These are phyloP conservation scores for Coemansia sp. DNA, from an alignment of 192 early-diverging fungal species.

Conservation along the genomic window DNA sequence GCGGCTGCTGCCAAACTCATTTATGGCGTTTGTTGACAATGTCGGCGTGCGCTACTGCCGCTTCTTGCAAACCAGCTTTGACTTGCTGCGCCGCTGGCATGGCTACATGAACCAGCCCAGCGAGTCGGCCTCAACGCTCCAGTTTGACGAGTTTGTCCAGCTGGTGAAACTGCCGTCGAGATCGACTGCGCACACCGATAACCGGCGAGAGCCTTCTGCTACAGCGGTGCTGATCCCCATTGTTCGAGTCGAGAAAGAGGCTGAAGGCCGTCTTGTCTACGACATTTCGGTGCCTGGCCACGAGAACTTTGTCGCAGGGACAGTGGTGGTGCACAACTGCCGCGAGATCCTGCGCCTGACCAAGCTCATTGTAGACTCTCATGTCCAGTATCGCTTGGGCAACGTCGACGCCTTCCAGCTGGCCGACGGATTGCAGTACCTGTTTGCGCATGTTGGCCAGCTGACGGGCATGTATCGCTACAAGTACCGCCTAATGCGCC, in stretches of 20 bases:
- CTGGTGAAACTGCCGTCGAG: slow-evolving; percentile 8
- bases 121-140: neutral
- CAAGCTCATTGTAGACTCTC: slow-evolving; percentile 95
- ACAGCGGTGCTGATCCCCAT: slow-evolving; percentile 31
- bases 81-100: slow-evolving; percentile 35
- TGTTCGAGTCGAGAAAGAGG: slow-evolving; percentile 6
- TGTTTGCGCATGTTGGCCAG: slow-evolving; percentile 98
- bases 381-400: slow-evolving; percentile 96
- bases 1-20: slow-evolving; percentile 1
- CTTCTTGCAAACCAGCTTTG: slow-evolving; percentile 8
- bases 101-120: slow-evolving; percentile 5
- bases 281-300: slow-evolving; percentile 50
- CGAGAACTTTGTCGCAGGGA: slow-evolving; percentile 54
- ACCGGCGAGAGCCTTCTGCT: neutral
- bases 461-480: slow-evolving; percentile 99
- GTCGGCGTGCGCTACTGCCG: slow-evolving; percentile 45
- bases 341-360: slow-evolving; percentile 96
- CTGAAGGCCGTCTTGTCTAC: slow-evolving; percentile 29
- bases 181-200: neutral
- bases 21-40: slow-evolving; percentile 21
- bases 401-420: slow-evolving; percentile 99
- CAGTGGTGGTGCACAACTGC: slow-evolving; percentile 56
- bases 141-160: slow-evolving; percentile 14
- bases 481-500: slow-evolving; percentile 96
- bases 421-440: slow-evolving; percentile 97